These are phyloP conservation scores for Apiospora koreana DNA, from an alignment of 2,329 filamentous ascomycete species.

Conservation along the genomic window DNA sequence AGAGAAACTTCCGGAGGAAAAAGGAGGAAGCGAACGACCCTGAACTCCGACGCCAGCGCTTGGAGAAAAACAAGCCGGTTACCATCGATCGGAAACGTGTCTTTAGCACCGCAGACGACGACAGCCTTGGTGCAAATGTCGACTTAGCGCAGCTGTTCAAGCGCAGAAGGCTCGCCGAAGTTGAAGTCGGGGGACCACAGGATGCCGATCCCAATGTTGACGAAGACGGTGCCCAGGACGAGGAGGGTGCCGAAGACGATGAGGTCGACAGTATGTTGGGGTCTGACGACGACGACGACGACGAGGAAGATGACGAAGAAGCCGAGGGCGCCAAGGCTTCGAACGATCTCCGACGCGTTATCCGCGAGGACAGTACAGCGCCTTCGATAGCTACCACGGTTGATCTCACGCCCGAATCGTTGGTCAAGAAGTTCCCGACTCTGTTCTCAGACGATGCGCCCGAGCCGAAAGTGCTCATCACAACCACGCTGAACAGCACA, in stretches of 20 bases:
- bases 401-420: constrained; percentile 61
- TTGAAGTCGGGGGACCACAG: constrained; percentile 47
- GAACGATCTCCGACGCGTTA: constrained; percentile 46
- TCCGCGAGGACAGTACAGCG: constrained; percentile 51
- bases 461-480: constrained; percentile 84
- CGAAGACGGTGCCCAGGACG: constrained; percentile 39
- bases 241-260: constrained; percentile 53
- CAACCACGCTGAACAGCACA: constrained; percentile 85
- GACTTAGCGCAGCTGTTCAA: constrained; percentile 60
- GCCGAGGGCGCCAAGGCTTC: constrained; percentile 37
- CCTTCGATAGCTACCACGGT: constrained; percentile 64
- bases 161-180: constrained; percentile 53
- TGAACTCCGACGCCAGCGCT: constrained; percentile 68
- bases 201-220: constrained; percentile 44
- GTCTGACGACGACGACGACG: constrained; percentile 57
- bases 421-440: constrained; percentile 62
- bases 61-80: constrained; percentile 75
- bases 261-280: constrained; percentile 81
- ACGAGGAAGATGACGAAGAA: constrained; percentile 40
- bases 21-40: constrained; percentile 87
- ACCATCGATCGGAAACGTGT: constrained; percentile 87
- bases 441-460: constrained; percentile 62
- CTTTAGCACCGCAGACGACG: constrained; percentile 70
- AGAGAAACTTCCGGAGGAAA: constrained; percentile 75
- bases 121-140: constrained; percentile 56